Evolutionary conservation across 257 asterid genomes (phyloP), one percentile per base, ranked within the genome.

Genomic region (Penstemon newberryi): DNA sequence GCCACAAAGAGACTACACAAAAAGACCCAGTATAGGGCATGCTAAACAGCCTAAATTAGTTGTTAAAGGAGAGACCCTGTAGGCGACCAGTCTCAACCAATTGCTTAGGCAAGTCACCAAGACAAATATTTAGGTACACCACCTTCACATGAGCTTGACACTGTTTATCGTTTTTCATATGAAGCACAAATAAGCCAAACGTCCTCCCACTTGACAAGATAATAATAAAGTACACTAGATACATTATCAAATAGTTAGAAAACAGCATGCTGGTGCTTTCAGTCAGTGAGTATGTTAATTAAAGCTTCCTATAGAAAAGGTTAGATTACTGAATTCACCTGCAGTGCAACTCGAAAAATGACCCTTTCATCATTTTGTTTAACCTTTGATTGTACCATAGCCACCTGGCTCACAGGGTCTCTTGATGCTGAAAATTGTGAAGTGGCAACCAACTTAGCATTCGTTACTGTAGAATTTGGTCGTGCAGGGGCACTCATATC

Each of bases 281-380:
- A 3, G 40, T 19, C 33, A 12, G 2, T 19, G 25, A 62, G 36
- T 52, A 3, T 15, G 40, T 60, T 60, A 41, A 41, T 15, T 8
- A 46, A 25, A 46, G 9, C 52, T 60, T 33, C 3, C 66, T 41
- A 60, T 65, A 71, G 45, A 66, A 58, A 7, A 43, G 66, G 9
- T 52, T 61, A 65, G 51, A 37, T 51, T 52, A 71, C 56, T 73
- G 59, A 74, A 65, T 37, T 76, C 70, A 89, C 97, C 97, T 89
- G 89, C 74, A 91, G 72, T 8, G 96, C 97, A 77, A 79, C 93
- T 76, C 81, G 89, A 65, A 69, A 87, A 65, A 91, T 82, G 64
- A 49, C 79, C 51, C 83, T 84, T 67, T 89, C 97, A 54, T 81
- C 89, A 70, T 89, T 87, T 66, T 81, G 79, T 72, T 76, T 91